These are phyloP conservation scores for Acer negundo DNA, from an alignment of 345 rosid species.

Conservation along the genomic window DNA sequence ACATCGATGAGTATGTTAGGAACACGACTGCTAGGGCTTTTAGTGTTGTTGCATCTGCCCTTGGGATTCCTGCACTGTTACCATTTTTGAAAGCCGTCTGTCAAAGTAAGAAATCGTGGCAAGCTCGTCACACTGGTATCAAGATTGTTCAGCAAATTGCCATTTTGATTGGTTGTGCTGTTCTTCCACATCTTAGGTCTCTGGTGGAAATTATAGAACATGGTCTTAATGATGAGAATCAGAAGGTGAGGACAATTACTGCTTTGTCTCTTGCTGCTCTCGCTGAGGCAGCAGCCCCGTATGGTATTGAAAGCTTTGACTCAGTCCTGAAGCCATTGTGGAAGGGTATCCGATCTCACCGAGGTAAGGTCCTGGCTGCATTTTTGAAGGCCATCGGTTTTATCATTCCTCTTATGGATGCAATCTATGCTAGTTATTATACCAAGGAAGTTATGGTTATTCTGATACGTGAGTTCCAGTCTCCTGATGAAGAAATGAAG, in stretches of 20 bases:
- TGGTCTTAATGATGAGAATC: constrained; percentile 97
- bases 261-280: constrained; percentile 99
- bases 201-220: constrained; percentile 93
- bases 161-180: constrained; percentile 97
- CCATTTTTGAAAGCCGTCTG: constrained; percentile 98
- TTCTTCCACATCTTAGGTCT: constrained; percentile 90
- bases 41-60: constrained; percentile 99
- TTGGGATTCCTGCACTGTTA: constrained; percentile 90
- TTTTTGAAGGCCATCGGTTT: constrained; percentile 99
- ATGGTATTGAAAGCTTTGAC: constrained; percentile 98
- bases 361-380: constrained; percentile 99
- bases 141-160: constrained; percentile 99
- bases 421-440: constrained; percentile 90
- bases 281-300: constrained; percentile 99
- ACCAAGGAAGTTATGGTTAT: constrained; percentile 96
- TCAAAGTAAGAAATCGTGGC: constrained; percentile 99
- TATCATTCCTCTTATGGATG: constrained; percentile 97
- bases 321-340: constrained; percentile 96
- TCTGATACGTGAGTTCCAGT: constrained; percentile 97
- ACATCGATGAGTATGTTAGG: constrained; percentile 97
- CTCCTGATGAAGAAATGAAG: constrained; percentile 99
- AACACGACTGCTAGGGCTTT: constrained; percentile 99
- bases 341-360: constrained; percentile 98
- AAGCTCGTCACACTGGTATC: constrained; percentile 99
- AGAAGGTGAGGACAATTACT: constrained; percentile 96